Evolutionary conservation across 345 rosid species (phyloP).

Genomic region (Citrus reticulata): DNA sequence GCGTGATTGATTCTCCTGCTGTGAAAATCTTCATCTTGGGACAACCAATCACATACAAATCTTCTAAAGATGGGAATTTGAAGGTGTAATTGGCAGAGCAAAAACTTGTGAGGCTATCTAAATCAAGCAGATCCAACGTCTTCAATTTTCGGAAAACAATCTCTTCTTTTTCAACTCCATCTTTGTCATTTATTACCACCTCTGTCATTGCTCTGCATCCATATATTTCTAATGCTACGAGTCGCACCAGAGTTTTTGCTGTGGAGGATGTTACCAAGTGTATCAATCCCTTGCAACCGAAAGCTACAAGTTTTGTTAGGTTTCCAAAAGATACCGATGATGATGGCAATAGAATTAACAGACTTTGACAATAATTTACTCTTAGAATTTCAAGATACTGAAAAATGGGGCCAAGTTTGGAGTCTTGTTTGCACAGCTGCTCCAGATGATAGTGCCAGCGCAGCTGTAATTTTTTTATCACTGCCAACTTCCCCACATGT

Average conservation of each 20-base stretch:
- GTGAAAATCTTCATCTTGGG: background rate
- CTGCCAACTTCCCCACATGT: no score
- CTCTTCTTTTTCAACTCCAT: background rate
- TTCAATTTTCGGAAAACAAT: conserved; percentile 1
- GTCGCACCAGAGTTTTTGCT: no score
- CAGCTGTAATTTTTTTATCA: background rate
- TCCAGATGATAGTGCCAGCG: rapidly evolving
- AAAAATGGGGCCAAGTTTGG: background rate
- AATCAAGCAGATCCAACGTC: background rate
- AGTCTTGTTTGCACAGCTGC: conserved; percentile 5
- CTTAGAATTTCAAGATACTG: conserved; percentile 6
- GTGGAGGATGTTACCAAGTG: background rate
- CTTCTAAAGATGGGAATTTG: background rate
- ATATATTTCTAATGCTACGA: background rate
- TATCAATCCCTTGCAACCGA: background rate
- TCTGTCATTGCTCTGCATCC: background rate
- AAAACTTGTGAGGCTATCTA: background rate
- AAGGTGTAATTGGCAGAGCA: background rate
- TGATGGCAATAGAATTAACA: background rate
- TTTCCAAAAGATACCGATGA: conserved; percentile 3
- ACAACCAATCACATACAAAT: background rate
- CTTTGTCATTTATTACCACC: background rate
- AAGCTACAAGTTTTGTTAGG: background rate
- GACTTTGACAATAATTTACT: background rate
- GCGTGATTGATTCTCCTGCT: no score